Conservation (phyloP, 208 protist genomes). For the Acanthamoeba royreba region DNA sequence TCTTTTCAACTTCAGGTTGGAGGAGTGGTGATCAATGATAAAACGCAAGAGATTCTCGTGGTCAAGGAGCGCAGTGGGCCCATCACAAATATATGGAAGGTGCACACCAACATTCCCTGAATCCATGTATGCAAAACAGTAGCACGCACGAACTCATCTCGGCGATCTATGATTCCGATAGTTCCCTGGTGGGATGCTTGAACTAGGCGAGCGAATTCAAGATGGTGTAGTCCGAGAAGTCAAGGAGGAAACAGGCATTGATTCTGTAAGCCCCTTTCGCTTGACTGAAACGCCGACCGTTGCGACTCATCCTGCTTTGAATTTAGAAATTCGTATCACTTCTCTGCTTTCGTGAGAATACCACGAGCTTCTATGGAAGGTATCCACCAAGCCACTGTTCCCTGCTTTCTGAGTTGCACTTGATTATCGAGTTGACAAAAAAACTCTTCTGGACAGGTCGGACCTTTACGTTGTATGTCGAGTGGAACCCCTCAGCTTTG, state of each 20-base stretch:
- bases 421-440: too few species aligned
- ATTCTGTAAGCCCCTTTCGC: background rate
- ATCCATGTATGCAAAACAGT: background rate
- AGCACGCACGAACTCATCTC: background rate
- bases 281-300: too few species aligned
- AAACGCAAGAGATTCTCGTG: background rate
- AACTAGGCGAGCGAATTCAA: background rate
- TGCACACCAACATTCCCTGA: background rate
- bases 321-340: background rate
- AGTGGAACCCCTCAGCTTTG: background rate
- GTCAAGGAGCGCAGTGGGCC: background rate
- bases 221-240: background rate
- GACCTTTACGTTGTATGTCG: constrained; percentile 4
- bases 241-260: constrained; percentile 36
- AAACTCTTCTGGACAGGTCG: too few species aligned
- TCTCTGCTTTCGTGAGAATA: constrained; percentile 26
- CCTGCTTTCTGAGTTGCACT: too few species aligned
- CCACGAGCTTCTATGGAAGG: background rate
- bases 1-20: background rate
- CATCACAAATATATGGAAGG: background rate
- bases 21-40: background rate
- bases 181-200: constrained; percentile 26
- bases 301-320: background rate
- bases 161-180: too few species aligned
- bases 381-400: background rate